A percentile compares a stretch with the other conserved stretches of the same genome.
Evolutionary conservation across 306 rosid genomes (phyloP).

Genomic region (Cucumis cinereus): DNA sequence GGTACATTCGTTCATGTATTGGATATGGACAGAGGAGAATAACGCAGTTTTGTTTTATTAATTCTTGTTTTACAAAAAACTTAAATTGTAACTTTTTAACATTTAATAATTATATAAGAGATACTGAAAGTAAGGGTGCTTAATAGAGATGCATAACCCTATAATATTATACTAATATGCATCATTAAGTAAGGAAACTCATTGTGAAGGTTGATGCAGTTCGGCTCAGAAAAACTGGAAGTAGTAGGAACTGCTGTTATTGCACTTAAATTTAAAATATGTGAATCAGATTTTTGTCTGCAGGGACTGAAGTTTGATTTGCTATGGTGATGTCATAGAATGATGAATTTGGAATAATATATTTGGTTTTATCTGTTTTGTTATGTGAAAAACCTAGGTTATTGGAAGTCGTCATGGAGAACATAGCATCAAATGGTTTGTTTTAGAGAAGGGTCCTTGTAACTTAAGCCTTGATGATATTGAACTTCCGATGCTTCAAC

Average conservation of each 20-base stretch:
- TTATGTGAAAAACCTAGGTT: not conserved
- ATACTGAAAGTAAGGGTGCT: not conserved
- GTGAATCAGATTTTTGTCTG: not conserved
- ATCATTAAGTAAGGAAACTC: not conserved
- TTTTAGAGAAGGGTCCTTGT: not conserved
- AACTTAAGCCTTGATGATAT: not conserved
- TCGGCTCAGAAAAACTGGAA: not conserved
- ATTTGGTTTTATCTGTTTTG: not conserved
- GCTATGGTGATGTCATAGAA: not conserved
- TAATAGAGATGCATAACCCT: not conserved
- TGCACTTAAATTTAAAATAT: not conserved
- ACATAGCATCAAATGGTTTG: not conserved
- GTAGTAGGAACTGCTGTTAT: not conserved
- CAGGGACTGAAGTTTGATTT: not conserved
- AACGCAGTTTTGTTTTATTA: not conserved
- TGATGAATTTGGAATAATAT: not conserved
- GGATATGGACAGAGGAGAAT: not conserved
- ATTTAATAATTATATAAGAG: not conserved
- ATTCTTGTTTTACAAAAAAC: not conserved
- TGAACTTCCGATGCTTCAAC: not conserved
- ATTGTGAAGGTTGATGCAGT: conserved; percentile 7
- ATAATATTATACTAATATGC: not conserved
- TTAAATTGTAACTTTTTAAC: not conserved
- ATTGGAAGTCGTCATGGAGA: not conserved
- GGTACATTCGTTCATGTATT: not conserved